A percentile compares a stretch with the other conserved stretches of the same genome.
These are phyloP conservation scores for Pythium insidiosum DNA, from an alignment of 352 stramenopile species.

Conservation along the genomic window DNA sequence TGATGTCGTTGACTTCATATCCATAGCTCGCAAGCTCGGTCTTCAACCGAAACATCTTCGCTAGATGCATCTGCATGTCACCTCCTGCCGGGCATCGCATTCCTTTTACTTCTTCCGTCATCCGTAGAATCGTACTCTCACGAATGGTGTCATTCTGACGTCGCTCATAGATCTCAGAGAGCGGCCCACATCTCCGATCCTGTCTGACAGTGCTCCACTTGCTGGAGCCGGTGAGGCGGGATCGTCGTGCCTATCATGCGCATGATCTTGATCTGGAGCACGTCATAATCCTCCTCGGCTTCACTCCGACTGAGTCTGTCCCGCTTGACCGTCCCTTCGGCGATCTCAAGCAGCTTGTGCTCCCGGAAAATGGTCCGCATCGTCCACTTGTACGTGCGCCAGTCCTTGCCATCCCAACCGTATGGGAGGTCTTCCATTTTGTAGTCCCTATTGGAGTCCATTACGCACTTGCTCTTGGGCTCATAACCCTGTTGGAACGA, in stretches of 20 bases:
- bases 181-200: slow-evolving; percentile 4
- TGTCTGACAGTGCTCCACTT: not conserved
- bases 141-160: not conserved
- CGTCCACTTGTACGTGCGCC: no score
- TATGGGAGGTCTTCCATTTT: no score
- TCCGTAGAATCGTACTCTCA: not conserved
- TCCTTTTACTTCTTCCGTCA: not conserved
- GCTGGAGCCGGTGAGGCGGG: not conserved
- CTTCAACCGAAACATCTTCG: slow-evolving; percentile 1
- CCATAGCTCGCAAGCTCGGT: slow-evolving; percentile 4
- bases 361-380: no score
- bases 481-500: no score
- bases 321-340: no score
- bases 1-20: slow-evolving; percentile 1
- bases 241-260: not conserved
- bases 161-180: slow-evolving; percentile 4
- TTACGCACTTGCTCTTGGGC: no score
- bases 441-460: no score
- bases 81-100: not conserved
- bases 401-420: no score
- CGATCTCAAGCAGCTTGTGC: no score
- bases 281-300: no score
- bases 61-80: slow-evolving; percentile 1
- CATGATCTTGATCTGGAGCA: not conserved
- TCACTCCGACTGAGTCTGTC: no score